These are phyloP conservation scores for Epichloe sp. DNA, from an alignment of 2,329 filamentous ascomycete genomes.

Conservation along the genomic window DNA sequence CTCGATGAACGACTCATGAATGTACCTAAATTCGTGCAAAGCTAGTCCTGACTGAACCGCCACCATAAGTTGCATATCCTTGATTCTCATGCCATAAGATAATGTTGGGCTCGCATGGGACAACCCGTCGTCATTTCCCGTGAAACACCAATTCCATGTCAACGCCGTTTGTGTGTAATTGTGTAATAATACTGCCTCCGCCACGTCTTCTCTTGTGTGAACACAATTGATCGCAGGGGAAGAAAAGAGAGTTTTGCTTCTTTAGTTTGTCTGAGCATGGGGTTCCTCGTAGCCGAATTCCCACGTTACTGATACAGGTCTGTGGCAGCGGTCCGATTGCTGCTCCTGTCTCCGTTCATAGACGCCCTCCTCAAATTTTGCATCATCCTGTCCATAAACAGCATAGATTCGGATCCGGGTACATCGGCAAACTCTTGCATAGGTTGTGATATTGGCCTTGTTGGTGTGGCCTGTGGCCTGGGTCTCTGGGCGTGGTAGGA, in stretches of 20 bases:
- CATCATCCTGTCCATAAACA: constrained; percentile 40
- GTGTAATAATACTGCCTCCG: not conserved
- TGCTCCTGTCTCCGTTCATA: constrained; percentile 1
- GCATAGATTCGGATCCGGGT: constrained; percentile 30
- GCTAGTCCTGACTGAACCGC: too few species aligned
- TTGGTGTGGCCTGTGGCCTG: not conserved
- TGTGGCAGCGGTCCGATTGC: not conserved
- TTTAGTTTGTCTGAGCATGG: not conserved
- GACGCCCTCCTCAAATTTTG: constrained; percentile 32
- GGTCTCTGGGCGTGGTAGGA: not conserved
- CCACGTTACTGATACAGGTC: not conserved
- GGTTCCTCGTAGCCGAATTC: not conserved
- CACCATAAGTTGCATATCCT: too few species aligned
- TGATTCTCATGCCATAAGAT: not conserved
- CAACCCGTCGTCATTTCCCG: not conserved
- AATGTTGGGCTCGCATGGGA: not conserved
- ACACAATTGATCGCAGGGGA: too few species aligned
- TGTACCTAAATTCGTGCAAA: too few species aligned
- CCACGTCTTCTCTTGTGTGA: too few species aligned
- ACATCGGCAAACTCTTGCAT: constrained; percentile 27
- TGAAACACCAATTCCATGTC: not conserved
- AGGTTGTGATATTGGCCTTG: not conserved
- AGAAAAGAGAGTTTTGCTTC: not conserved
- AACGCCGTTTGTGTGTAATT: not conserved
- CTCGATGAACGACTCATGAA: too few species aligned